phyloP scores from a whole-genome alignment of 2,329 filamentous ascomycete species.

The Neophaeococcomyces mojaviensis region DNA sequence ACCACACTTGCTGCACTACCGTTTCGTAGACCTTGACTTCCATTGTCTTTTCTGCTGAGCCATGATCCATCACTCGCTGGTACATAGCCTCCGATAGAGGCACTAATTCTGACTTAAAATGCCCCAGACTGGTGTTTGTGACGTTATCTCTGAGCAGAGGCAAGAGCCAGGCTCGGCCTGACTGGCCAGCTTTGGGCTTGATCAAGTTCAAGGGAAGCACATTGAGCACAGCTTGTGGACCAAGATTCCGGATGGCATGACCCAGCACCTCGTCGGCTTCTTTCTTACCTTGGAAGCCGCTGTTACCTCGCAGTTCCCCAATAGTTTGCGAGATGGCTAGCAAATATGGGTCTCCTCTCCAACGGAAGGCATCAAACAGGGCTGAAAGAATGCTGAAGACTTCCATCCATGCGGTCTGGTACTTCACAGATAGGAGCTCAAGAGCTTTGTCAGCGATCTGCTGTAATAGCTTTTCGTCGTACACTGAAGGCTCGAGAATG shows the following conservation, averaged over 20 bases:
- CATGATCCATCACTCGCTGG: slow-evolving; percentile 77
- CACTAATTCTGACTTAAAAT: slow-evolving; percentile 80
- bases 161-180: slow-evolving; percentile 88
- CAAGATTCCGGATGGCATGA: slow-evolving; percentile 81
- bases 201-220: slow-evolving; percentile 80
- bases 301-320: slow-evolving; percentile 78
- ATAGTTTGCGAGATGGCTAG: slow-evolving; percentile 67
- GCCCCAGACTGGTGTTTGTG: slow-evolving; percentile 75
- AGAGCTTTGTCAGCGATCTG: slow-evolving; percentile 66
- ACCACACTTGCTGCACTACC: slow-evolving; percentile 91
- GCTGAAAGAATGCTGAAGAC: slow-evolving; percentile 82
- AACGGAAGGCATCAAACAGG: slow-evolving; percentile 79
- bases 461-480: slow-evolving; percentile 82
- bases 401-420: slow-evolving; percentile 89
- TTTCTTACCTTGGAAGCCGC: slow-evolving; percentile 87
- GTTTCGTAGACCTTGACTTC: slow-evolving; percentile 98
- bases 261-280: slow-evolving; percentile 87
- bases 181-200: slow-evolving; percentile 66
- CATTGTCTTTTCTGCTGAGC: slow-evolving; percentile 77
- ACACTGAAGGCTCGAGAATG: slow-evolving; percentile 80
- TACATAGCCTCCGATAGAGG: slow-evolving; percentile 86
- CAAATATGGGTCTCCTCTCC: slow-evolving; percentile 74
- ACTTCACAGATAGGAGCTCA: slow-evolving; percentile 76
- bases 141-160: slow-evolving; percentile 84
- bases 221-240: slow-evolving; percentile 72